A percentile compares a stretch with the other conserved stretches of the same genome.
These are phyloP conservation scores for Kalmusia sp. DNA, from an alignment of 2,329 filamentous ascomycete species.

Conservation along the genomic window DNA sequence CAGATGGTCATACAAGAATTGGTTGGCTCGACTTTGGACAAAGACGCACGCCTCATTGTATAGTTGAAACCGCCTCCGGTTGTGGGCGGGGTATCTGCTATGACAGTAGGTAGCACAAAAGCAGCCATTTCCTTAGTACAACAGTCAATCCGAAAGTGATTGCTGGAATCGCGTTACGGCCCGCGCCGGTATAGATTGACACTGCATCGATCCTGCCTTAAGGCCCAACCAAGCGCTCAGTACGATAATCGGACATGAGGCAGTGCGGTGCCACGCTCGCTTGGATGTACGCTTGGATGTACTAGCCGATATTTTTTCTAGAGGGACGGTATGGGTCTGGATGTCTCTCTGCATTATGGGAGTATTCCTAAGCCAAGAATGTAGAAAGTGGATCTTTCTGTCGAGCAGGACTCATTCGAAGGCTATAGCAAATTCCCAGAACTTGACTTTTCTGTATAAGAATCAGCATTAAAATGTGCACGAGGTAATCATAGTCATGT, in stretches of 20 bases:
- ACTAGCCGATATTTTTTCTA: no score
- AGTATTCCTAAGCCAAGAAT: no score
- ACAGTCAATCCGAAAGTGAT: slow-evolving; percentile 14
- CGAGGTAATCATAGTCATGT: slow-evolving; percentile 6
- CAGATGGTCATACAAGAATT: slow-evolving; percentile 9
- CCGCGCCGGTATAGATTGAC: slow-evolving; percentile 7
- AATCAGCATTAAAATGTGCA: no score
- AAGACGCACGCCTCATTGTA: slow-evolving; percentile 12
- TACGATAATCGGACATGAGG: neutral
- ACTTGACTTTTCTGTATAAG: no score
- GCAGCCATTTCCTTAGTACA: slow-evolving; percentile 10
- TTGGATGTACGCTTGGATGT: no score
- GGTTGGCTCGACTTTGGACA: slow-evolving; percentile 12
- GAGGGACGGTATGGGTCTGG: no score
- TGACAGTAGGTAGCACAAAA: slow-evolving; percentile 2
- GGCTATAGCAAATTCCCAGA: no score
- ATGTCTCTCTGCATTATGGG: no score
- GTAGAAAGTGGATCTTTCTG: no score
- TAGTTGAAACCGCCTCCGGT: slow-evolving; percentile 22
- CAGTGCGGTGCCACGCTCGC: slow-evolving; percentile 9
- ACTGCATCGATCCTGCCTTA: neutral
- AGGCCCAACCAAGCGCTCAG: slow-evolving; percentile 2
- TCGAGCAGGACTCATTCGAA: no score
- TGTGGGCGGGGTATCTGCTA: neutral
- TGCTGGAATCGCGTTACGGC: slow-evolving; percentile 14